These are phyloP conservation scores for Fusarium austroafricanum DNA, from an alignment of 2,329 filamentous ascomycete species.

Conservation along the genomic window DNA sequence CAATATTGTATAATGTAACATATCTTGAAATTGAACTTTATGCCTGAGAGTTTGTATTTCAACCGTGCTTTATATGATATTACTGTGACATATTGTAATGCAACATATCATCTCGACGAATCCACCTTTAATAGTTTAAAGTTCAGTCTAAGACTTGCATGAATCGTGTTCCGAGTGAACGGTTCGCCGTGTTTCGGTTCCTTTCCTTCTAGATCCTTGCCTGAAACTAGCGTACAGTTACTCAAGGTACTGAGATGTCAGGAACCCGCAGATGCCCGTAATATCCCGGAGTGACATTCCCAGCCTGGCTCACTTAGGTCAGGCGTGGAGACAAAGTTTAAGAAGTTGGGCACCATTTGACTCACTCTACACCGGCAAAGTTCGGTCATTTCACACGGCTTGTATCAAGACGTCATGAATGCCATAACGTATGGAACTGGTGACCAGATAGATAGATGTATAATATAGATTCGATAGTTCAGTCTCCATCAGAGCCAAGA, in stretches of 20 bases:
- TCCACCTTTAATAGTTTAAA: not conserved
- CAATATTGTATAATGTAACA: not conserved
- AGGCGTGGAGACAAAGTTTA: too few relatives aligned
- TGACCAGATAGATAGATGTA: not conserved
- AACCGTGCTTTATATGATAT: too few relatives aligned
- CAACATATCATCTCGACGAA: too few relatives aligned
- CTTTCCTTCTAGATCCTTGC: not conserved
- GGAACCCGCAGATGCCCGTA: not conserved
- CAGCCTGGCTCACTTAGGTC: rapidly evolving
- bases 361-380: not conserved
- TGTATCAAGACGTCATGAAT: not conserved
- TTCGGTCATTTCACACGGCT: conserved; percentile 2
- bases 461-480: not conserved
- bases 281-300: not conserved
- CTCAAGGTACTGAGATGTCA: not conserved
- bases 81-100: not conserved
- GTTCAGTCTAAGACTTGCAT: not conserved
- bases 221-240: not conserved
- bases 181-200: not conserved
- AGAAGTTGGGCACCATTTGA: too few relatives aligned
- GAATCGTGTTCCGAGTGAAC: not conserved
- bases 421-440: not conserved
- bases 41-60: too few relatives aligned
- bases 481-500: not conserved
- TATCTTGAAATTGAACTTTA: too few relatives aligned